Evolutionary conservation across 106 monocot genomes (phyloP).

Genomic region (Acorus calamus): DNA sequence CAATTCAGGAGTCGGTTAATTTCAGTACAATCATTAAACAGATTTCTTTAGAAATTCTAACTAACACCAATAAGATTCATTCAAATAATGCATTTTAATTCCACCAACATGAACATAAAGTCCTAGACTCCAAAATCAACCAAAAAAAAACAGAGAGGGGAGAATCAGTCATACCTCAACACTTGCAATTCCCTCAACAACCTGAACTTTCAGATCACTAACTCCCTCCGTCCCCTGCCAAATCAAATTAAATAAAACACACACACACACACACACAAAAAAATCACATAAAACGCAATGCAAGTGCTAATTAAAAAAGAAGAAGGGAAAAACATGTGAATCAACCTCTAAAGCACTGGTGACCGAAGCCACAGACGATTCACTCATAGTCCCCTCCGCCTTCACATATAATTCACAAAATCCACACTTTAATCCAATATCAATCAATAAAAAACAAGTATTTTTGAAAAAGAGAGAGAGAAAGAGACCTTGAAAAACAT

Average conservation of each 20-base stretch:
- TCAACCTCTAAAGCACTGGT: constrained; percentile 52
- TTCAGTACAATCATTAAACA: no score
- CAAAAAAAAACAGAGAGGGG: no score
- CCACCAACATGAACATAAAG: no score
- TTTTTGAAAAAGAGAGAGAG: background rate
- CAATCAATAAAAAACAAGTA: no score
- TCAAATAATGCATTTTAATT: no score
- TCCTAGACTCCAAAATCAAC: no score
- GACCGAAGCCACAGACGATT: constrained; percentile 34
- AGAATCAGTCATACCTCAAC: constrained; percentile 43
- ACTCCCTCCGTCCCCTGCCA: constrained; percentile 46
- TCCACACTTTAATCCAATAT: no score
- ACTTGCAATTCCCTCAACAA: constrained; percentile 56
- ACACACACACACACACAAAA: background rate
- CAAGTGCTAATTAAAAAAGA: no score
- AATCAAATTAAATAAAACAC: background rate
- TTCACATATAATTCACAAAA: constrained; percentile 7
- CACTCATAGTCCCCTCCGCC: constrained; percentile 82
- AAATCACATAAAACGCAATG: no score
- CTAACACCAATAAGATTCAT: no score
- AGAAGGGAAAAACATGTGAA: background rate
- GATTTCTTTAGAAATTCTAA: no score
- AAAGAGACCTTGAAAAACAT: constrained; percentile 70
- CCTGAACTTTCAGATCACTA: constrained; percentile 47
- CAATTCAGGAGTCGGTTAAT: no score